phyloP scores from a whole-genome alignment of 305 asterid species.

The Solanum hybrid region DNA sequence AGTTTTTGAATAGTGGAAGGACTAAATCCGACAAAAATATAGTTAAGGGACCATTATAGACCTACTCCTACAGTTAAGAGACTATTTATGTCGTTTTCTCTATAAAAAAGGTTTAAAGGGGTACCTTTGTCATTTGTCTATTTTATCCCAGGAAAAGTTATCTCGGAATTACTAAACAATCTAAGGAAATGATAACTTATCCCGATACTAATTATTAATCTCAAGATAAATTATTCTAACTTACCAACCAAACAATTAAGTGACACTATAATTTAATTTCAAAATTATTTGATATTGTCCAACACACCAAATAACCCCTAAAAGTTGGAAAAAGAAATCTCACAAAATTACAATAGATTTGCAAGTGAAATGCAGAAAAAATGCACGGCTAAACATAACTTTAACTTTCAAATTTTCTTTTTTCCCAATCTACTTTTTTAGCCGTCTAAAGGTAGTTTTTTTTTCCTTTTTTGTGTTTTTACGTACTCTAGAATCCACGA shows the following conservation, averaged over 20 bases:
- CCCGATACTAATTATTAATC: too few relatives aligned
- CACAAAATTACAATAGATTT: not conserved
- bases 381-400: not conserved
- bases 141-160: too few relatives aligned
- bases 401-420: not conserved
- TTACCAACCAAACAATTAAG: too few relatives aligned
- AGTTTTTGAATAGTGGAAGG: too few relatives aligned
- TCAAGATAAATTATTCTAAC: too few relatives aligned
- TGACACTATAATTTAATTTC: too few relatives aligned
- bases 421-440: not conserved
- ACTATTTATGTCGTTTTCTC: not conserved
- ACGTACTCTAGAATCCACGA: not conserved
- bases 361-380: not conserved
- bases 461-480: too few relatives aligned
- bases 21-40: not conserved
- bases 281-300: too few relatives aligned
- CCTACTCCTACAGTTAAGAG: not conserved
- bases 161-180: too few relatives aligned
- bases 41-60: not conserved
- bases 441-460: not conserved
- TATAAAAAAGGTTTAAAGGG: too few relatives aligned
- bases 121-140: not conserved
- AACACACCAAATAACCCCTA: not conserved
- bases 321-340: too few relatives aligned
- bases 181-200: too few relatives aligned